Evolutionary conservation across 345 rosid genomes (phyloP), one percentile per base, ranked within the genome.

Genomic region (Euclidium syriacum): DNA sequence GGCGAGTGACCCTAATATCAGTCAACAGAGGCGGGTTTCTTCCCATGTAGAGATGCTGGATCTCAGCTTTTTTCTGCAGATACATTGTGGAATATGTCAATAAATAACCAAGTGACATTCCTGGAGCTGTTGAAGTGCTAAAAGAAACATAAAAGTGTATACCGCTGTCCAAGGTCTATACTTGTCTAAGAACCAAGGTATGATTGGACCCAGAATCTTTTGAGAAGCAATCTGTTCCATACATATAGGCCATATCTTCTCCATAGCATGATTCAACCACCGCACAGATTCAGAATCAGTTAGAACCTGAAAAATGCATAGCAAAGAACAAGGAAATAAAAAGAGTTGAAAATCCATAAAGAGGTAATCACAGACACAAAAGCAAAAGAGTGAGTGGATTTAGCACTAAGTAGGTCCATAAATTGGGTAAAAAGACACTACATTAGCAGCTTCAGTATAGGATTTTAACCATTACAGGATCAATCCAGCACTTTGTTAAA

Each of bases 121-220:
- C 12, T 19, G 20, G 18, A 27, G 25, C 25, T 29, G 23, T 32
- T 29, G n/a, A 30, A 59, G 20, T 33, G 1, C 34, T 50, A 12
- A 18, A 33, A 18, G 55, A 23, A 41, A 33, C 7, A 22, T 2
- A 64, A 39, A 40, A 41, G 26, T 74, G 11, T 3, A 44, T 90
- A 94, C 99, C 49, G 89, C 96, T 17, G 96, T 94, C 99, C 99
- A 94, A 0, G 99, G 99, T 78, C 90, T 87, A 77, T 87, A 94
- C 81, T 90, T 94, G 42, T 84, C 90, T 62, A 94, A 59, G 86
- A 94, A 94, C 99, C 99, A 94, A 52, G 96, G 99, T 52, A 85
- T 83, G 44, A 94, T 86, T 14, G 99, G 99, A 51, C 87, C 85
- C 49, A 94, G 81, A 78, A 94, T 78, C 78, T 80, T 87, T 66